Percentiles rank a stretch among this genome's conserved stretches.
These are phyloP conservation scores for Hymenoscyphus fraxineus DNA, from an alignment of 2,329 filamentous ascomycete genomes.

Conservation along the genomic window DNA sequence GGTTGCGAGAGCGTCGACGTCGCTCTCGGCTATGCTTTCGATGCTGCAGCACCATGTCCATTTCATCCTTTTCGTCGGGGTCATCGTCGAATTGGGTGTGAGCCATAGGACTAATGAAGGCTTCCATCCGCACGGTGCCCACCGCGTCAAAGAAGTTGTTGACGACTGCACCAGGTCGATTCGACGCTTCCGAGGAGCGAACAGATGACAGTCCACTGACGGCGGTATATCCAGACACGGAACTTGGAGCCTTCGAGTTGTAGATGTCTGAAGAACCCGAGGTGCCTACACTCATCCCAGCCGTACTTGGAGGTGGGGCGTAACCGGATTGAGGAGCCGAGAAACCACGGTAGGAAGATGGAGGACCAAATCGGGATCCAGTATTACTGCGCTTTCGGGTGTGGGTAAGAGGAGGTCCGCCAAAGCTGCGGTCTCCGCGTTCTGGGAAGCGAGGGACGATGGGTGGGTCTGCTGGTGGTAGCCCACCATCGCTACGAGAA, in stretches of 20 bases:
- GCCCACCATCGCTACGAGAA: constrained; percentile 17
- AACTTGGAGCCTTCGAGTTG: constrained; percentile 48
- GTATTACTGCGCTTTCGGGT: constrained; percentile 88
- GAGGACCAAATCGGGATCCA: constrained; percentile 66
- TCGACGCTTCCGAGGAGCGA: constrained; percentile 33
- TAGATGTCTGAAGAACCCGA: constrained; percentile 59
- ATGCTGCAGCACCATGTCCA: constrained; percentile 28
- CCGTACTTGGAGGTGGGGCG: constrained; percentile 50
- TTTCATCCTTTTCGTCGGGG: constrained; percentile 34
- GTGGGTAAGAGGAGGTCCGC: constrained; percentile 47
- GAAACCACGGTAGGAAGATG: constrained; percentile 75
- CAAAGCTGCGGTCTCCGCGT: constrained; percentile 38
- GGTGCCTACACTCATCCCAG: constrained; percentile 54
- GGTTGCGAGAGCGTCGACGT: constrained; percentile 28
- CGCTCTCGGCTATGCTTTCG: constrained; percentile 30
- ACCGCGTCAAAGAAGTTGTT: constrained; percentile 75
- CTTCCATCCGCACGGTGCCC: constrained; percentile 93
- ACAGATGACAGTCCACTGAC: constrained; percentile 35
- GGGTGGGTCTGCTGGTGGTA: constrained; percentile 62
- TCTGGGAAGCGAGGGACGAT: constrained; percentile 67
- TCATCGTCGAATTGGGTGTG: constrained; percentile 30
- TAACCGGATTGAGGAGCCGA: constrained; percentile 38
- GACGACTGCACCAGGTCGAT: constrained; percentile 31
- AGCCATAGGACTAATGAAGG: constrained; percentile 72
- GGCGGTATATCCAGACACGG: constrained; percentile 39